Conservation (phyloP, 495 filamentous ascomycete genomes). For the Lasiosphaeriaceae sp. region DNA sequence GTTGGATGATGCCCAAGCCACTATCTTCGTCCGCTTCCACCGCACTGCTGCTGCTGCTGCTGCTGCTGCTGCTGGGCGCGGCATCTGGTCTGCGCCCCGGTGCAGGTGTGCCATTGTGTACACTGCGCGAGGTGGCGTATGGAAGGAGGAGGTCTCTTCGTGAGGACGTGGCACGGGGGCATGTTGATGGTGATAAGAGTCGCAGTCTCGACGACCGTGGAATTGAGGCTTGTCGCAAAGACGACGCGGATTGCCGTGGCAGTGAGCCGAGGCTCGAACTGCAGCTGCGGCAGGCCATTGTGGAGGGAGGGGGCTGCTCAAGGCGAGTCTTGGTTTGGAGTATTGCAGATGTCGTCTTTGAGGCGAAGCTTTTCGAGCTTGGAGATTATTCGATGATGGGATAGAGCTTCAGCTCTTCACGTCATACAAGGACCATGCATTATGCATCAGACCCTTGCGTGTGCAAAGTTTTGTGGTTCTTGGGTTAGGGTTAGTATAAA, state of each 20-base stretch:
- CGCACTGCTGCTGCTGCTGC: too few species aligned
- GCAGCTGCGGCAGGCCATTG: slow-evolving; percentile 31
- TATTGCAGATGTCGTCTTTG: too few species aligned
- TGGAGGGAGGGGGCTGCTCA: neutral
- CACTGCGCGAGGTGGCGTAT: too few species aligned
- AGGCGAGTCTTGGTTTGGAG: neutral
- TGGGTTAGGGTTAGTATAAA: too few species aligned
- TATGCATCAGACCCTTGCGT: too few species aligned
- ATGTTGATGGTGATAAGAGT: neutral
- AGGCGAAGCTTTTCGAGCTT: slow-evolving; percentile 2
- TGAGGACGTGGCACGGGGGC: neutral
- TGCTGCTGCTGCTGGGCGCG: too few species aligned
- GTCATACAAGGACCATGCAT: slow-evolving; percentile 9
- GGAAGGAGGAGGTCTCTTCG: too few species aligned
- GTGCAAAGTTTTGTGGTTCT: too few species aligned
- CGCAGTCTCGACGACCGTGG: neutral
- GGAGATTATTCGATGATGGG: neutral
- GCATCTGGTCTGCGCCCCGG: too few species aligned
- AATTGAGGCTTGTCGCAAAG: slow-evolving; percentile 8
- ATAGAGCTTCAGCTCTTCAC: neutral
- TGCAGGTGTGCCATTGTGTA: too few species aligned
- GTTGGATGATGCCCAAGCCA: neutral
- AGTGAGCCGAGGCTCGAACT: slow-evolving; percentile 16
- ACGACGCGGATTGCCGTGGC: slow-evolving; percentile 11
- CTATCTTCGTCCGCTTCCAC: too few species aligned